Percentiles rank a stretch among this genome's conserved stretches.
These are phyloP conservation scores for Microascus cirrosus DNA, from an alignment of 2,329 filamentous ascomycete genomes.

Conservation along the genomic window DNA sequence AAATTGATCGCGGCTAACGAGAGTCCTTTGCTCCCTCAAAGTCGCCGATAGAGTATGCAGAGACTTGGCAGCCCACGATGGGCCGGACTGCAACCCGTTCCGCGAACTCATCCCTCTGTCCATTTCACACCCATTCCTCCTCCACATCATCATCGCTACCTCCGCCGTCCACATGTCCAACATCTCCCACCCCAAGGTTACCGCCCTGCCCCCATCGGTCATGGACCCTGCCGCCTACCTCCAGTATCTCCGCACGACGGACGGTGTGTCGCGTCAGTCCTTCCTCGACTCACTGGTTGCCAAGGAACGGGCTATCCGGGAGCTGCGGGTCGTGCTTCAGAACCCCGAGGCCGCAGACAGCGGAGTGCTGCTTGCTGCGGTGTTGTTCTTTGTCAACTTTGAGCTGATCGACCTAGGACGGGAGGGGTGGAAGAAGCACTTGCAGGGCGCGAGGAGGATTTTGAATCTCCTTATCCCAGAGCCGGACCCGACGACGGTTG, in stretches of 20 bases:
- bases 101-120: slow-evolving; percentile 36
- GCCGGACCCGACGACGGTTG: slow-evolving; percentile 13
- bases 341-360: slow-evolving; percentile 26
- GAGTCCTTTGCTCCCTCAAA: slow-evolving; percentile 10
- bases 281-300: slow-evolving; percentile 34
- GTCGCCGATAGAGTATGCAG: slow-evolving; percentile 38
- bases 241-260: slow-evolving; percentile 22
- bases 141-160: slow-evolving; percentile 35
- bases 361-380: slow-evolving; percentile 33
- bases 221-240: slow-evolving; percentile 24
- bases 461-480: slow-evolving; percentile 22
- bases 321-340: slow-evolving; percentile 26
- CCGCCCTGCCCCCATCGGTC: slow-evolving; percentile 11
- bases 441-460: slow-evolving; percentile 32
- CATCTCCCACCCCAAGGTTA: slow-evolving; percentile 21
- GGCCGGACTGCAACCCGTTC: slow-evolving; percentile 32
- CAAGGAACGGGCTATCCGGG: slow-evolving; percentile 33
- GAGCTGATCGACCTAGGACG: slow-evolving; percentile 36
- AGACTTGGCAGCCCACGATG: slow-evolving; percentile 39
- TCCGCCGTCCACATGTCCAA: slow-evolving; percentile 39
- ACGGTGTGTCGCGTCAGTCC: slow-evolving; percentile 24
- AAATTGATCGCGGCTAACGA: slow-evolving; percentile 2
- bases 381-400: slow-evolving; percentile 40
- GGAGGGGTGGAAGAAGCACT: slow-evolving; percentile 32
- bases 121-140: slow-evolving; percentile 29